Base-by-base conservation (phyloP, 495 filamentous ascomycete species). In the Hyaloscypha finlandica region DNA sequence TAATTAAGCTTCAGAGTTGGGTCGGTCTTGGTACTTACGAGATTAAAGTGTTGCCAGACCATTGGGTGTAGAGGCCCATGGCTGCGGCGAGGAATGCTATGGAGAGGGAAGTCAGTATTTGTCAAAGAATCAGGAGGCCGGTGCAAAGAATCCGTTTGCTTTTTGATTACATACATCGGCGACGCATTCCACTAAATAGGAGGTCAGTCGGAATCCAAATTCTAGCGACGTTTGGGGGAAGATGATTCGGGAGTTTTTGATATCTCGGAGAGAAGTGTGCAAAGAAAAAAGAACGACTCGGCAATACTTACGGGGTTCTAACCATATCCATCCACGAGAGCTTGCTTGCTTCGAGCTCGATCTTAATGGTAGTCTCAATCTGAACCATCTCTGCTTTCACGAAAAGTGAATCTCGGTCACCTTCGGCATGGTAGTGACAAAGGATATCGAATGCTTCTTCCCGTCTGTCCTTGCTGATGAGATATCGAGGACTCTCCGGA, bases 401-500 rank as follows among this genome's bases (percentile, higher is more conserved):
- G 33, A 85, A 80, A 4, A 81, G 74, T 62, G 81, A 81, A 66
- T 83, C 76, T 55, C 76, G 75, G 63, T 86, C 77, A 8, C 85
- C 85, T 39, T 84, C 85, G 25, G 82, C 83, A 66, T 86, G 83
- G 69, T 85, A 86, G 68, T 84, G 80, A 59, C 81, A 80, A 11
- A 87, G 74, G 48, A 83, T 84, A 45, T 82, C 76, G 48, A 85
- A 79, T 0, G 84, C 84, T 63, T 87, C 83, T 6, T 83, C 77
- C 66, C 82, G 78, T 19, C 83, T 77, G 63, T 83, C 83, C 70
- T 85, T 85, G 69, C 84, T 82, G 64, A 89, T 87, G 67, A 86
- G 77, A 66, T 79, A 87, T 32, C 84, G 77, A 0, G 84, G 84
- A n/a, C 79, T 81, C 70, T 87, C 85, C 6, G 84, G 85, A 32